Base-by-base conservation (phyloP, 2,329 filamentous ascomycete species). In the Botrytis tulipae region DNA sequence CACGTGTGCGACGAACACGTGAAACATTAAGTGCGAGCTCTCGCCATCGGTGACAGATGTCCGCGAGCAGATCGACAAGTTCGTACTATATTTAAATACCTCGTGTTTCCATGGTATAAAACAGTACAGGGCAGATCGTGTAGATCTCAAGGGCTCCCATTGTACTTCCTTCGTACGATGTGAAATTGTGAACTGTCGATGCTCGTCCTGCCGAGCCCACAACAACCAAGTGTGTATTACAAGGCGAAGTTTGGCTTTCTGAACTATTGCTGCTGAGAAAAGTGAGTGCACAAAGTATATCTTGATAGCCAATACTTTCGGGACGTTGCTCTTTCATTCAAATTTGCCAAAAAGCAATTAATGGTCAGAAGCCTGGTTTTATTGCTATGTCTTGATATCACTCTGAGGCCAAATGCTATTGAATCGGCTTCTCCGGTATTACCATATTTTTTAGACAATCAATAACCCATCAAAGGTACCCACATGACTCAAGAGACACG, bases 371-470 rank as follows among this genome's bases (percentile, higher is more conserved):
- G 46, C 4, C 65, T 54, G 5, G 18, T 37, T 54, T 67, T 25
- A 40, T 40, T 68, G 25, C 65, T 22, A 20, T 54, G 42, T 46
- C n/a, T 68, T 54, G 65, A 40, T 67, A 22, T 54, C 40, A 54
- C 25, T 22, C 35, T 40, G 40, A 63, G 9, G 65, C 32, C 25
- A 32, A 29, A 54, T 42, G 44, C 37, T 25, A 57, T 57, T 48
- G 37, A 57, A 69, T 44, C 66, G 66, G 66, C 51, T 37, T 57
- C 48, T 57, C 66, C 66, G 66, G 57, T 37, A 57, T 25, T 54
- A 57, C 51, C 51, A 29, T 20, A 12, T 29, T 37, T 20, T 67
- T 40, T 7, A 62, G 37, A 42, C 60, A 63, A 42, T 42, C 40
- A 40, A 20, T 20, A 63, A 42, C 40, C 22, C 7, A 20, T 44